Evolutionary conservation across 345 rosid genomes (phyloP), one percentile per base, ranked within the genome.

Genomic region (Lumnitzera littorea): DNA sequence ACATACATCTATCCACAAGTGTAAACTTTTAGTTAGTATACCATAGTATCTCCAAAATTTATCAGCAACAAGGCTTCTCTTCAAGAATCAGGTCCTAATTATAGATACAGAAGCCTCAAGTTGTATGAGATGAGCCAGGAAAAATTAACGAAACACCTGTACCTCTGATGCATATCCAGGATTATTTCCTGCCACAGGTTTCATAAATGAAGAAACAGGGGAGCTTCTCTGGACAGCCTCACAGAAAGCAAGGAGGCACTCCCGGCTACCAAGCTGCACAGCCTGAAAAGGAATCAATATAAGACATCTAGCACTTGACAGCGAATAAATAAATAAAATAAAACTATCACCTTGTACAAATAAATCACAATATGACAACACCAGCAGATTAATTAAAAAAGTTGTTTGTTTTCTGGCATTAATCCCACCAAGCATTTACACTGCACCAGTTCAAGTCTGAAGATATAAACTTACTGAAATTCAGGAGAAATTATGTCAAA

Each of bases 121-220:
- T 10, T 5, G 13, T n/a, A 6, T 6, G 3, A 29, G 15, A 47
- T 20, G 29, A 56, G 29, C 15, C 12, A 50, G 5, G 12, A 43
- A 62, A 13, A 52, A 13, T 36, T 15, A 53, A 53, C 15, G 1
- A 13, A 43, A 29, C 15, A 36, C 49, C 16, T 6, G 3, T 29
- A 80, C 89, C 89, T 83, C 85, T 54, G 89, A 83, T 64, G 89
- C 85, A 61, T 80, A 83, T 51, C 89, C 85, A 13, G 85, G 73
- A 53, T 82, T 78, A 58, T 63, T 55, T 24, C 89, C 89, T 31
- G 89, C 79, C 60, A 80, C 70, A 0, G 89, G 89, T 61, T 76
- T 83, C 49, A 82, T 76, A 66, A 66, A 83, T 64, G 89, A 80
- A 43, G 80, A 70, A 10, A 80, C 84, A 0, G 89, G 85, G 17